These are phyloP conservation scores for Fomitopsis schrenkii DNA, from an alignment of 1,284 basidiomycete genomes.

Conservation along the genomic window DNA sequence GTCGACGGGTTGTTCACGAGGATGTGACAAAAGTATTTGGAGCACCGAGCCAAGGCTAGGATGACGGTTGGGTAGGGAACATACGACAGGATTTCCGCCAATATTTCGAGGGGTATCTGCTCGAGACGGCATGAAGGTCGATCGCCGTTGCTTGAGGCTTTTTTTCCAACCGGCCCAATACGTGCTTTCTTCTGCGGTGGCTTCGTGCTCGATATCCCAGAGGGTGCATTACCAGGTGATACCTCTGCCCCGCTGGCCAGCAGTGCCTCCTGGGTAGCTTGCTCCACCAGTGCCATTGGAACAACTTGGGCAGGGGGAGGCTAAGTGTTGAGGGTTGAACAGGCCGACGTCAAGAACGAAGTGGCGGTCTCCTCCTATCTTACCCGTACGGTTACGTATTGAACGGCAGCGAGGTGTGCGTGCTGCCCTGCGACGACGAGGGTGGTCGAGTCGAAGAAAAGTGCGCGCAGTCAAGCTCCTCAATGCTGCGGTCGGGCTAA, in stretches of 20 bases:
- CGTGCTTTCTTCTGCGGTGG: background rate
- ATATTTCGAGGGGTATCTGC: conserved; percentile 39
- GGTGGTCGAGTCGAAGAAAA: no score
- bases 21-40: conserved; percentile 41
- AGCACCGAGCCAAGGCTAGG: conserved; percentile 44
- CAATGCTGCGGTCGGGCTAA: no score
- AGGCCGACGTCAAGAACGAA: no score
- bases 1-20: conserved; percentile 37
- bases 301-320: no score
- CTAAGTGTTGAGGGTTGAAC: no score
- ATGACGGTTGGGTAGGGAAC: conserved; percentile 37
- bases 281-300: no score
- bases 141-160: background rate
- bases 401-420: no score
- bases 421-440: no score
- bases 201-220: background rate
- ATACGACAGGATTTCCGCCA: conserved; percentile 39
- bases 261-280: background rate
- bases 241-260: background rate
- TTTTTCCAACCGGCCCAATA: background rate
- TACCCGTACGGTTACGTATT: no score
- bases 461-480: no score
- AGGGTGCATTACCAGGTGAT: background rate
- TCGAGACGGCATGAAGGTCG: conserved; percentile 21
- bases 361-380: no score